Evolutionary conservation across 345 rosid species (phyloP).

Genomic region (Eutrema japonicum): DNA sequence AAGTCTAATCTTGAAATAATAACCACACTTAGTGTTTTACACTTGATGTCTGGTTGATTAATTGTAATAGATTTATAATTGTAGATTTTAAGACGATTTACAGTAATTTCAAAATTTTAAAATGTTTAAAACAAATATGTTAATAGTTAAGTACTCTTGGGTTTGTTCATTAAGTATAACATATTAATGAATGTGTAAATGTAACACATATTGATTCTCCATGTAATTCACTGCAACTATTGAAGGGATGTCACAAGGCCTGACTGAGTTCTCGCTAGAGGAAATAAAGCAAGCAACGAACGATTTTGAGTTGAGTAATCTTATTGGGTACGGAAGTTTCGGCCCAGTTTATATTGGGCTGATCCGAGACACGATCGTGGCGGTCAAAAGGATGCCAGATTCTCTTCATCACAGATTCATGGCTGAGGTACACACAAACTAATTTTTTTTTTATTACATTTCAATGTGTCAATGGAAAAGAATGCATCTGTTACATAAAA

Average conservation of each 20-base stretch:
- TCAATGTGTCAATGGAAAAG: neutral
- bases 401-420: constrained; percentile 50
- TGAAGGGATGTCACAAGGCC: constrained; percentile 37
- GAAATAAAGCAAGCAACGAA: constrained; percentile 65
- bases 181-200: neutral
- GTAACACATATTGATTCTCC: neutral
- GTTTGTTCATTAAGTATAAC: neutral
- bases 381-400: constrained; percentile 59
- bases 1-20: neutral
- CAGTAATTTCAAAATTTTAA: no score
- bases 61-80: neutral
- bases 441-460: no score
- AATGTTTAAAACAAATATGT: neutral
- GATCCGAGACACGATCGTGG: constrained; percentile 53
- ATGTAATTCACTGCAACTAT: neutral
- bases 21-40: neutral
- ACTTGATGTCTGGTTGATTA: neutral
- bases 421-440: constrained; percentile 49
- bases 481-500: neutral
- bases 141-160: neutral
- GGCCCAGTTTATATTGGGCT: constrained; percentile 60
- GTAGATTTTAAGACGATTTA: neutral
- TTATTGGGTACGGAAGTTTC: constrained; percentile 64
- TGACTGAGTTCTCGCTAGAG: constrained; percentile 54
- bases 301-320: constrained; percentile 50